phyloP scores from a whole-genome alignment of 2,329 filamentous ascomycete genomes.

The Talaromyces sp. region DNA sequence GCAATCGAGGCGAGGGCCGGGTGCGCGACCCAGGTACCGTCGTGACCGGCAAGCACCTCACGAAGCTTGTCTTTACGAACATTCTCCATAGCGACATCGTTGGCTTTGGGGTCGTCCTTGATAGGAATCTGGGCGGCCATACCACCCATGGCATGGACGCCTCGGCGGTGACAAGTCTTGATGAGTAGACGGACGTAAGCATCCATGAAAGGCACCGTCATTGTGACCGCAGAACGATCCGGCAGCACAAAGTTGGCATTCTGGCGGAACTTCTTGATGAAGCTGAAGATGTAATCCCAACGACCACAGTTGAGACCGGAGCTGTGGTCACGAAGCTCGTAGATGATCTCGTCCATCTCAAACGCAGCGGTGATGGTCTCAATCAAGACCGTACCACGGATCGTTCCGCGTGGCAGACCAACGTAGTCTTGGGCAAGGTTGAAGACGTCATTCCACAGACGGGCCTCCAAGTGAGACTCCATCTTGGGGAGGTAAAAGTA shows the following conservation, averaged over 20 bases:
- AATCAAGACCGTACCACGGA: slow-evolving; percentile 91
- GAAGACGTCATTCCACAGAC: slow-evolving; percentile 98
- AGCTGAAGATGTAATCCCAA: slow-evolving; percentile 99
- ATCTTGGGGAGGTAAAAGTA: slow-evolving; percentile 99
- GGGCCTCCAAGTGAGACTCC: slow-evolving; percentile 94
- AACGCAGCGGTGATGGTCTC: slow-evolving; percentile 97
- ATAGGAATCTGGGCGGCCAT: slow-evolving; percentile 99
- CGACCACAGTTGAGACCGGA: slow-evolving; percentile 96
- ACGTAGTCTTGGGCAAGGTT: slow-evolving; percentile 93
- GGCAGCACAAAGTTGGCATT: slow-evolving; percentile 91
- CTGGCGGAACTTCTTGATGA: slow-evolving; percentile 98
- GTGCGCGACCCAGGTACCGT: slow-evolving; percentile 97
- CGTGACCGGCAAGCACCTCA: slow-evolving; percentile 90
- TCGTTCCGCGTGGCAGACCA: slow-evolving; percentile 82
- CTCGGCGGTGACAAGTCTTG: slow-evolving; percentile 94
- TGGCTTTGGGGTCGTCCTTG: slow-evolving; percentile 86
- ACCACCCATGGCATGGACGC: slow-evolving; percentile 97
- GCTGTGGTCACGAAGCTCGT: slow-evolving; percentile 94
- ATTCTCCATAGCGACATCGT: slow-evolving; percentile 89
- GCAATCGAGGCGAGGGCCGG: slow-evolving; percentile 86
- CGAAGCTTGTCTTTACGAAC: slow-evolving; percentile 94
- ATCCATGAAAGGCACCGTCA: slow-evolving; percentile 98
- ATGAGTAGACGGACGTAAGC: slow-evolving; percentile 95
- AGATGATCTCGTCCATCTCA: slow-evolving; percentile 99
- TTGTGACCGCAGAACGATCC: slow-evolving; percentile 85